Evolutionary conservation across 176 grass and related monocot species (phyloP).

Genomic region (Zoysia japonica): DNA sequence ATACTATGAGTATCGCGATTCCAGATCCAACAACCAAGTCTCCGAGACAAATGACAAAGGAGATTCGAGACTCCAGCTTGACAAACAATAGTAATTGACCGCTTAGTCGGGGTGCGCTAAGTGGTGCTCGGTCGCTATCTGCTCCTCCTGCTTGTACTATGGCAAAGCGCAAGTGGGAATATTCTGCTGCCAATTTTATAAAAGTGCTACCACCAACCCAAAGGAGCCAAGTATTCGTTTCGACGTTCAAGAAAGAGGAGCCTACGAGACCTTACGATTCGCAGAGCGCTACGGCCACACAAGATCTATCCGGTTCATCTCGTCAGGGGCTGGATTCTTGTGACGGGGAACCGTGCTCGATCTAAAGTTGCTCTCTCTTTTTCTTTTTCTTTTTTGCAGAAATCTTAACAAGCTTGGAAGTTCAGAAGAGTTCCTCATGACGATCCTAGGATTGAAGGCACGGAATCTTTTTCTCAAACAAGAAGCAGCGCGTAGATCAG

Average conservation of each 20-base stretch:
- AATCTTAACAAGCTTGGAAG: too few relatives aligned
- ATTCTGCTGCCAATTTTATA: neutral
- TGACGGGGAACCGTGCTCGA: neutral
- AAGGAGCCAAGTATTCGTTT: neutral
- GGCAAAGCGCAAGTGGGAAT: neutral
- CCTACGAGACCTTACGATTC: neutral
- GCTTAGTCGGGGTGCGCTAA: neutral
- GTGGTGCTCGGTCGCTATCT: neutral
- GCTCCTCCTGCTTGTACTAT: neutral
- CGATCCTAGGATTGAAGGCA: too few relatives aligned
- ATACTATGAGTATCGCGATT: neutral
- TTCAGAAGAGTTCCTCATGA: too few relatives aligned
- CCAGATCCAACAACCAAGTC: neutral
- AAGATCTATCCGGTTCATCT: neutral
- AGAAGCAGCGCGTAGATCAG: too few relatives aligned
- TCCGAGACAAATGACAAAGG: neutral
- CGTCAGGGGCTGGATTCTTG: neutral
- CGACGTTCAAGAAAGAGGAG: neutral
- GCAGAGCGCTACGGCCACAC: neutral
- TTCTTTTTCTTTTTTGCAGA: too few relatives aligned
- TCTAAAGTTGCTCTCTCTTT: neutral
- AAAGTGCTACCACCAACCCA: neutral
- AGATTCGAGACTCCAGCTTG: constrained; percentile 21
- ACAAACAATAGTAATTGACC: neutral
- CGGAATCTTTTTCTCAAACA: too few relatives aligned